Conservation (phyloP, 768 basidiomycete species). For the Kwoniella heveanensis region DNA sequence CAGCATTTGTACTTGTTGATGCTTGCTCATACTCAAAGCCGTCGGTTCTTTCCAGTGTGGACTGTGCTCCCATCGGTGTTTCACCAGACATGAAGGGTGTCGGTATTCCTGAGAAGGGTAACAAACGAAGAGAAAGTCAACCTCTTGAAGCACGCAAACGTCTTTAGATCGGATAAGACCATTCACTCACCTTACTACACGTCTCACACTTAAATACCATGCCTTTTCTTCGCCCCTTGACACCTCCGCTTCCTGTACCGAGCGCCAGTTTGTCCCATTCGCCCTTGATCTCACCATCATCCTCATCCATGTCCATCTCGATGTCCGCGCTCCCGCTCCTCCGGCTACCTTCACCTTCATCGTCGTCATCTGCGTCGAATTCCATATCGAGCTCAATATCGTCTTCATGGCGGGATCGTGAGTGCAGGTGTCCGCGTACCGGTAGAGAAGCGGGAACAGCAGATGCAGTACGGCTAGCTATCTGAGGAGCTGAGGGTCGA, state of each 20-base stretch:
- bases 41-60: slow-evolving; percentile 93
- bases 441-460: slow-evolving; percentile 42
- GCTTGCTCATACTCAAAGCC: slow-evolving; percentile 88
- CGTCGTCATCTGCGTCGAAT: slow-evolving; percentile 43
- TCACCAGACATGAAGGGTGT: slow-evolving; percentile 92
- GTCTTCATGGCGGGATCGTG: slow-evolving; percentile 28
- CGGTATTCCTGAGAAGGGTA: slow-evolving; percentile 56
- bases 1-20: slow-evolving; percentile 94
- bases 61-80: slow-evolving; percentile 97
- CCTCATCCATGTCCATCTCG: slow-evolving; percentile 48
- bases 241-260: slow-evolving; percentile 54
- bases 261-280: slow-evolving; percentile 45
- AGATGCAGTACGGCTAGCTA: slow-evolving; percentile 16
- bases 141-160: not conserved
- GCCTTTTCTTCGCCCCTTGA: slow-evolving; percentile 71
- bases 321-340: slow-evolving; percentile 43
- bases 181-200: slow-evolving; percentile 76
- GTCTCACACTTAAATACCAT: slow-evolving; percentile 88
- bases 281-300: slow-evolving; percentile 34
- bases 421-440: slow-evolving; percentile 14
- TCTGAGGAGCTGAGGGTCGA: slow-evolving; percentile 26
- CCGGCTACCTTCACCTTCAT: slow-evolving; percentile 33
- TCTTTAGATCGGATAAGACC: too few species aligned
- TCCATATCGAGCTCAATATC: slow-evolving; percentile 54
- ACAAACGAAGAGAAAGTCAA: too few species aligned